Percentiles rank a stretch among this genome's conserved stretches.
These are phyloP conservation scores for Chalciporus sphaerocephalus DNA, from an alignment of 768 basidiomycete genomes.

Conservation along the genomic window DNA sequence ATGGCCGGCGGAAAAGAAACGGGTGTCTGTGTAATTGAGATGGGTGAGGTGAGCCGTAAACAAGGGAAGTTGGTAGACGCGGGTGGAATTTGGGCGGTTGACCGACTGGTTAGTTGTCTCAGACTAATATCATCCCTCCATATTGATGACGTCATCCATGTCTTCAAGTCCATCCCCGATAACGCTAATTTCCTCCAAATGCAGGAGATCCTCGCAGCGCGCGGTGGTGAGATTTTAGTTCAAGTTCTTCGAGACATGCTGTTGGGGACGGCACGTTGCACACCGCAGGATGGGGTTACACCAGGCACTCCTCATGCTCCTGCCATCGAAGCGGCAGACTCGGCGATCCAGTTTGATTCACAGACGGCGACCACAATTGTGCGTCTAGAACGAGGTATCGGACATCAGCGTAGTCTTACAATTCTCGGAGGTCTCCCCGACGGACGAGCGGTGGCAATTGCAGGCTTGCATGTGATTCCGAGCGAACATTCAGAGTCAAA, in stretches of 20 bases:
- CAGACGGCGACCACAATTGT: constrained; percentile 18
- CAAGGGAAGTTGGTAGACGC: constrained; percentile 65
- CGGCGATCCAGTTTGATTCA: constrained; percentile 15
- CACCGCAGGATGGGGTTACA: constrained; percentile 39
- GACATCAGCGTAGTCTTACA: constrained; percentile 27
- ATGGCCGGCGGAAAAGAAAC: constrained; percentile 62
- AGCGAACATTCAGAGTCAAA: neutral
- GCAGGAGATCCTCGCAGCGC: constrained; percentile 52
- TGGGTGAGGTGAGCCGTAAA: constrained; percentile 51
- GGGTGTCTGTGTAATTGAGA: constrained; percentile 78
- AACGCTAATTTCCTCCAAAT: constrained; percentile 51
- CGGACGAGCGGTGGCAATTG: constrained; percentile 22
- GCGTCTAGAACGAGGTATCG: constrained; percentile 25
- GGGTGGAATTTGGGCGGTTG: constrained; percentile 63
- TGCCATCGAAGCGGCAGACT: constrained; percentile 15
- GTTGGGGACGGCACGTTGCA: constrained; percentile 42
- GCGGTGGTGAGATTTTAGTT: constrained; percentile 71
- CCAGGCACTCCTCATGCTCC: constrained; percentile 48
- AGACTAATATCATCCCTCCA: neutral
- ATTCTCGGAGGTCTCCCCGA: constrained; percentile 22
- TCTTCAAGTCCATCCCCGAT: constrained; percentile 47
- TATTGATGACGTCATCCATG: neutral
- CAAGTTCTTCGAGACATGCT: constrained; percentile 63
- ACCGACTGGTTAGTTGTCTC: constrained; percentile 46
- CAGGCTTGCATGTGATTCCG: constrained; percentile 16